A percentile compares a stretch with the other conserved stretches of the same genome.
Evolutionary conservation across 306 rosid species (phyloP).

Genomic region (Luffa aegyptiaca): DNA sequence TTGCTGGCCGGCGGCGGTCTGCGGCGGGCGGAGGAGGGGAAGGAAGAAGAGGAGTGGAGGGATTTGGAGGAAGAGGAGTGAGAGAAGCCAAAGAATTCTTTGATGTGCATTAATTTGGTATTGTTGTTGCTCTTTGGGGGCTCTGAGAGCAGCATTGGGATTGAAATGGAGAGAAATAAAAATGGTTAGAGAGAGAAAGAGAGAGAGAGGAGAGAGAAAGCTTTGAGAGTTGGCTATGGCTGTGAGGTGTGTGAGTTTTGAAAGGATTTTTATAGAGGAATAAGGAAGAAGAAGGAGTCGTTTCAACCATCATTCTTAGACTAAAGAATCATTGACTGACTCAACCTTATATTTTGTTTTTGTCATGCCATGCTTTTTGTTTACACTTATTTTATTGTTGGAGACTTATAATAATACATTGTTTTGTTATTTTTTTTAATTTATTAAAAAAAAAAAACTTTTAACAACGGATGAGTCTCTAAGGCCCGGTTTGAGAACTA

Average conservation of each 20-base stretch:
- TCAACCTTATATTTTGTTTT: neutral
- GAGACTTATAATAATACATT: too few relatives aligned
- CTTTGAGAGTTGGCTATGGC: neutral
- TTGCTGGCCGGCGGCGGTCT: neutral
- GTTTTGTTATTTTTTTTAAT: too few relatives aligned
- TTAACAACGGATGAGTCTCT: too few relatives aligned
- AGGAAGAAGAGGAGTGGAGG: constrained; percentile 9
- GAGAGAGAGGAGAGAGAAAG: neutral
- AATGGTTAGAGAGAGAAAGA: neutral
- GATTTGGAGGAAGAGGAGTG: constrained; percentile 18
- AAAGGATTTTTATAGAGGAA: constrained; percentile 13
- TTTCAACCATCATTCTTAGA: neutral
- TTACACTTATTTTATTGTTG: neutral
- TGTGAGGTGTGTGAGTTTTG: neutral
- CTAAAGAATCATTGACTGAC: constrained; percentile 11
- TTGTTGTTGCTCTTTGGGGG: constrained; percentile 1
- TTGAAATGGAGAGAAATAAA: neutral
- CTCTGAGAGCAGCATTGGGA: constrained; percentile 14
- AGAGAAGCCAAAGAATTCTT: constrained; percentile 16
- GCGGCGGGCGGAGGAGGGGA: constrained; percentile 1
- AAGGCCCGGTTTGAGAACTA: too few relatives aligned
- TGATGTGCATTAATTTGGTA: constrained; percentile 9
- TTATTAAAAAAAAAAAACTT: too few relatives aligned
- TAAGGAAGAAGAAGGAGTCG: neutral
- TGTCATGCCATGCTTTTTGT: neutral